Evolutionary conservation across 495 filamentous ascomycete species (phyloP).

Genomic region (Xylaria palmicola): DNA sequence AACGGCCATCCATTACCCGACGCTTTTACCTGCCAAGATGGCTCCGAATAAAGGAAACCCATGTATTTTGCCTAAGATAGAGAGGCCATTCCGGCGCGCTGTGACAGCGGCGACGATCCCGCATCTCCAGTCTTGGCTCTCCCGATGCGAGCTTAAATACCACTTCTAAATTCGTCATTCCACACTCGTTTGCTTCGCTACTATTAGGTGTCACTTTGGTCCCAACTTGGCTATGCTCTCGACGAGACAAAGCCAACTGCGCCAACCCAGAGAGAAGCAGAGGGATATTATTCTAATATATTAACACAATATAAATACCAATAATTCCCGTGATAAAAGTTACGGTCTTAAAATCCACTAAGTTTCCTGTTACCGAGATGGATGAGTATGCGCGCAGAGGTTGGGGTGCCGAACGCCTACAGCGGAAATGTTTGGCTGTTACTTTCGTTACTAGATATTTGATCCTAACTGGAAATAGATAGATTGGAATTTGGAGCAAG

Average conservation of each 20-base stretch:
- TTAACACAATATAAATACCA: background rate
- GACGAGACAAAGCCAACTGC: background rate
- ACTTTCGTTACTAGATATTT: background rate
- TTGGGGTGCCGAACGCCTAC: background rate
- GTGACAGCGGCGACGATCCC: background rate
- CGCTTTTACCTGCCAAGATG: background rate
- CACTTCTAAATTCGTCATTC: too few relatives aligned
- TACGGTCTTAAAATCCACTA: background rate
- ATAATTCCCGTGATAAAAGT: background rate
- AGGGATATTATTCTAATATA: background rate
- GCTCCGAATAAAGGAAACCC: too few relatives aligned
- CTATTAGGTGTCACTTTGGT: too few relatives aligned
- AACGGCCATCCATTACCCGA: background rate
- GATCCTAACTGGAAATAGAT: too few relatives aligned
- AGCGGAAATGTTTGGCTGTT: background rate
- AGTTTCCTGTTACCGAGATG: background rate
- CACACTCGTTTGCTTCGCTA: too few relatives aligned
- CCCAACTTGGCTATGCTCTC: background rate
- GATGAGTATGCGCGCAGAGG: background rate
- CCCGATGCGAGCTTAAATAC: background rate
- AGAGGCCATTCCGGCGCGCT: background rate
- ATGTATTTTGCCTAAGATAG: slow-evolving; percentile 11
- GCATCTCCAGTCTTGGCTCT: background rate
- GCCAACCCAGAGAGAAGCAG: background rate
- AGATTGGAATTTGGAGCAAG: too few relatives aligned